Evolutionary conservation across 306 rosid species (phyloP).

Genomic region (Dryas alaskensis): DNA sequence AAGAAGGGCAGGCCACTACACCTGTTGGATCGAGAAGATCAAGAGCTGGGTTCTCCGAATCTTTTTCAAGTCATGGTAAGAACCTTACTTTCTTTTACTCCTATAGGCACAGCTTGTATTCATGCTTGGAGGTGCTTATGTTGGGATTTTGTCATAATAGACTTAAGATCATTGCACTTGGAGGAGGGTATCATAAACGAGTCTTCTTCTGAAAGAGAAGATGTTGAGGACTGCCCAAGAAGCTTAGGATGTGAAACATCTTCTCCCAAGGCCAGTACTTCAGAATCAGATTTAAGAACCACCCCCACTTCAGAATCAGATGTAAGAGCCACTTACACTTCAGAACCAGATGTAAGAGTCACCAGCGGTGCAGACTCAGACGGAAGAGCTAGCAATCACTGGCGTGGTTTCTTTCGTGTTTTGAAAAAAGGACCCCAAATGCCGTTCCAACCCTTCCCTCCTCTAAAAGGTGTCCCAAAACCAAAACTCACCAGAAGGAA

Average conservation of each 20-base stretch:
- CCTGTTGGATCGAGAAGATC: constrained; percentile 35
- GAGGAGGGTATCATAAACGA: constrained; percentile 39
- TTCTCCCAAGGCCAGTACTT: constrained; percentile 62
- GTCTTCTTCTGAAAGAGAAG: constrained; percentile 31
- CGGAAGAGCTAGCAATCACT: constrained; percentile 28
- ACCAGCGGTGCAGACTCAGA: constrained; percentile 45
- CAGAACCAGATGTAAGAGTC: constrained; percentile 46
- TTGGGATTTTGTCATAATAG: constrained; percentile 28
- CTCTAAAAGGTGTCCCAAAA: constrained; percentile 50
- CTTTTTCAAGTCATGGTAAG: constrained; percentile 56
- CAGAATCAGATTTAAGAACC: constrained; percentile 45
- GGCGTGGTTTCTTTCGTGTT: constrained; percentile 63
- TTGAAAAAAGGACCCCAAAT: constrained; percentile 64
- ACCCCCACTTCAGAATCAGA: constrained; percentile 47
- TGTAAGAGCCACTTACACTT: constrained; percentile 35
- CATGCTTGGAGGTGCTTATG: background rate
- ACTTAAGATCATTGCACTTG: constrained; percentile 39
- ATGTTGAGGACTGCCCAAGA: constrained; percentile 29
- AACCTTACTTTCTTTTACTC: background rate
- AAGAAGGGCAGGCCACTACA: constrained; percentile 16
- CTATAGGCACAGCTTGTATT: background rate
- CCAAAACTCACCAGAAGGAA: constrained; percentile 74
- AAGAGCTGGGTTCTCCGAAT: constrained; percentile 56
- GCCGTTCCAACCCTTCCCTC: constrained; percentile 55
- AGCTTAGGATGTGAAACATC: constrained; percentile 48